Base-by-base conservation (phyloP, 148 eudicot genomes). In the Vaccinium darrowii region DNA sequence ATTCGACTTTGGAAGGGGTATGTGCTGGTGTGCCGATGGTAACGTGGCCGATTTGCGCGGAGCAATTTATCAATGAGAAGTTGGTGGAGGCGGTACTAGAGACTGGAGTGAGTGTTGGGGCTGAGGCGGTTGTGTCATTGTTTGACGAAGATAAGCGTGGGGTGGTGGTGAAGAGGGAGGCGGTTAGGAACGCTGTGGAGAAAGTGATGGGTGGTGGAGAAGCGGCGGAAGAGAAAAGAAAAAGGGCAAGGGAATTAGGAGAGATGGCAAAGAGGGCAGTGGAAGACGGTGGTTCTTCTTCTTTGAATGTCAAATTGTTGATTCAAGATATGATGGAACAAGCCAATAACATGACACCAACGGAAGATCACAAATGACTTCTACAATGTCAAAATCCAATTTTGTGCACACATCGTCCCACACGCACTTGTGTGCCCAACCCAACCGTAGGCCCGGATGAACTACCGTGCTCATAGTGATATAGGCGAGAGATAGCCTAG, bases 31-130 rank as follows among this genome's bases (percentile, higher is more conserved):
- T 86, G 39, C 85, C 86, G 2, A 80, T 88, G 84, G 67, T 88
- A 60, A 81, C 88, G 1, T 88, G 90, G 84, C 90, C 90, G 0
- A 1, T 85, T 13, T 86, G 83, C 1, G 88, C 84, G 0, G 90
- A 88, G 79, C 90, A 88, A 76, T 88, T 88, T 19, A 47, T 73
- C 1, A 88, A 88, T 27, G 88, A 84, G 81, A 84, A 83, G 80
- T n/a, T 87, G 49, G 75, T 87, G n/a, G 86, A 50, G 6, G 12
- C 73, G 30, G 83, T 87, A 0, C 75, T 87, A 79, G 39, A 43
- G 60, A 73, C 33, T 79, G 88, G 88, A 13, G 86, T 84, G 23
- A 71, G 83, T 12, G 71, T 71, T 21, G 86, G 86, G 63, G 86
- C 76, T 12, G 43, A 25, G 25, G 78, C 36, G 14, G 76, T 18